Conservation (phyloP, 257 asterid species). For the Leptodermis oblonga region DNA sequence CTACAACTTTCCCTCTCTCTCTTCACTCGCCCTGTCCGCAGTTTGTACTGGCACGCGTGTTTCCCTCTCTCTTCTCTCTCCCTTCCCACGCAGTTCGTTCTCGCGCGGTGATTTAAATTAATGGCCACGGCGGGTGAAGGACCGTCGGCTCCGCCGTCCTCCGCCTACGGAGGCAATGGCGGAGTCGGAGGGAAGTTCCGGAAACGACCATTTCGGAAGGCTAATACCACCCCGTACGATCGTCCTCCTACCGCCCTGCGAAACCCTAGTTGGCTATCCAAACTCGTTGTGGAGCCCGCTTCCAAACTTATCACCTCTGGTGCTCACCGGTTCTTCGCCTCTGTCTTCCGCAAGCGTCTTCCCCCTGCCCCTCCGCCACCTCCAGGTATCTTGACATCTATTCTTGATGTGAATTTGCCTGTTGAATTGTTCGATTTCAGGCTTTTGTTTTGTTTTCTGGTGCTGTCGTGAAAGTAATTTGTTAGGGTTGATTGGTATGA, state of each 20-base stretch:
- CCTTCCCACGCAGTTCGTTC: constrained; percentile 11
- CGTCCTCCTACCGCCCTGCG: constrained; percentile 52
- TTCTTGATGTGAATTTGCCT: neutral
- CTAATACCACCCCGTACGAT: constrained; percentile 70
- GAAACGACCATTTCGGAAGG: constrained; percentile 50
- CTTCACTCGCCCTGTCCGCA: constrained; percentile 4
- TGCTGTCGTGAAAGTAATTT: neutral
- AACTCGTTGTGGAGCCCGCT: constrained; percentile 85
- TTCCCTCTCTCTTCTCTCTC: constrained; percentile 5
- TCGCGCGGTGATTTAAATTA: constrained; percentile 25
- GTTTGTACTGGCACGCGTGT: constrained; percentile 10
- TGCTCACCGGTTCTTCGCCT: constrained; percentile 58
- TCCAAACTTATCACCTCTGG: constrained; percentile 58
- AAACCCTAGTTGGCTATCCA: constrained; percentile 64
- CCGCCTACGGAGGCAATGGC: constrained; percentile 35
- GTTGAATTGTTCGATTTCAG: neutral
- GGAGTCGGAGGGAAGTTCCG: constrained; percentile 88
- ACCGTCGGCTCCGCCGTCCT: constrained; percentile 30
- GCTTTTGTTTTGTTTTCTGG: neutral
- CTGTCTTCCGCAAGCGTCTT: constrained; percentile 56
- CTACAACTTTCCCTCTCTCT: constrained; percentile 15
- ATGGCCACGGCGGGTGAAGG: constrained; percentile 76
- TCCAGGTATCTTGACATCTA: constrained; percentile 34
- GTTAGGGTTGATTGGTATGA: neutral
- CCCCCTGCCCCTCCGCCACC: constrained; percentile 44